These are phyloP conservation scores for Linderina pennispora DNA, from an alignment of 192 early-diverging fungal species.

Conservation along the genomic window DNA sequence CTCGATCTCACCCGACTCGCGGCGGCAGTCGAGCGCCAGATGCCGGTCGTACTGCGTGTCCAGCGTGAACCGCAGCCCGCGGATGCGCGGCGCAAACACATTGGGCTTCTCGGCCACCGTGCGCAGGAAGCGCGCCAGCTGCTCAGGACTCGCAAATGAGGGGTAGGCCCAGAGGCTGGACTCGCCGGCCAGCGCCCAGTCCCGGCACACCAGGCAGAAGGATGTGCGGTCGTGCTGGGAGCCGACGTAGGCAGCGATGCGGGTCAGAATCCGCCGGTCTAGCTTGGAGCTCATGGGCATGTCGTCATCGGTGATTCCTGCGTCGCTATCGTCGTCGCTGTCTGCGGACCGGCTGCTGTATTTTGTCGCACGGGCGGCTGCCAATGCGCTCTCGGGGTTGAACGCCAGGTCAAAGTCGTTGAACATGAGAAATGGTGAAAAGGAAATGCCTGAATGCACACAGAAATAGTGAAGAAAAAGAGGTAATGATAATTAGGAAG, in stretches of 20 bases:
- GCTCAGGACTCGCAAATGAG: conserved; percentile 30
- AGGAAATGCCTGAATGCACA: too few relatives aligned
- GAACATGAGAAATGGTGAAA: not conserved
- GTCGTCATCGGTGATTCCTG: conserved; percentile 7
- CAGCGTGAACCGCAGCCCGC: conserved; percentile 38
- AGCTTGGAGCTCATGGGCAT: conserved; percentile 19
- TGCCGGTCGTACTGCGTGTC: conserved; percentile 38
- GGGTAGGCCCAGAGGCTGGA: conserved; percentile 38
- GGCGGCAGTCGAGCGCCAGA: conserved; percentile 13
- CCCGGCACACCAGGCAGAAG: conserved; percentile 31
- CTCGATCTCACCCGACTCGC: conserved; percentile 16
- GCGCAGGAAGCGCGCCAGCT: conserved; percentile 29
- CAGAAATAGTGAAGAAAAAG: too few relatives aligned
- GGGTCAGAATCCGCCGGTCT: conserved; percentile 32
- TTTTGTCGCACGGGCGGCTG: conserved; percentile 8
- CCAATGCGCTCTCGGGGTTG: conserved; percentile 4
- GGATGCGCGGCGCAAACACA: conserved; percentile 22
- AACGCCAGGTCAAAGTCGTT: too few relatives aligned
- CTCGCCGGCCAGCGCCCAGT: conserved; percentile 31
- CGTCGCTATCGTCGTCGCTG: conserved; percentile 32
- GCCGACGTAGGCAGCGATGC: conserved; percentile 25
- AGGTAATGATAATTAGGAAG: too few relatives aligned
- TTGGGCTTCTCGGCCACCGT: conserved; percentile 11
- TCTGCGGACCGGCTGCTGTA: conserved; percentile 1
- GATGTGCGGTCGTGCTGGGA: conserved; percentile 31